Conservation (phyloP, 192 early-diverging fungal species). For the Hyaloraphidium curvatum region DNA sequence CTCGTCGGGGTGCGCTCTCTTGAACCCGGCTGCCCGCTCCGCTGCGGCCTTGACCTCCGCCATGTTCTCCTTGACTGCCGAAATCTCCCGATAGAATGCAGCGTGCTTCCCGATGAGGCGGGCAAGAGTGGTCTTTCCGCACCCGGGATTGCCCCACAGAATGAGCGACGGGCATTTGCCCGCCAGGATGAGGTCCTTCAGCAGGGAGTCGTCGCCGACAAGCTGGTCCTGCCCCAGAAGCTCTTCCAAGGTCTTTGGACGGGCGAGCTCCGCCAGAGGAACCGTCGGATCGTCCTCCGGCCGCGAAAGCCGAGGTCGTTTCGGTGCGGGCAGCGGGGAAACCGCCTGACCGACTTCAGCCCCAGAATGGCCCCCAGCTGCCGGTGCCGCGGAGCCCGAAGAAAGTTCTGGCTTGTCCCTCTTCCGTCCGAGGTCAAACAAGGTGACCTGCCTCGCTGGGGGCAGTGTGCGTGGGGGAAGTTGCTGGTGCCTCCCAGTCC, state of each 20-base stretch:
- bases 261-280: slow-evolving; percentile 39
- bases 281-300: slow-evolving; percentile 14
- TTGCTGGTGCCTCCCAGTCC: background rate
- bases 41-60: background rate
- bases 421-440: background rate
- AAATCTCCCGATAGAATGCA: slow-evolving; percentile 22
- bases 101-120: slow-evolving; percentile 29
- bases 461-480: background rate
- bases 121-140: slow-evolving; percentile 40
- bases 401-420: background rate
- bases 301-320: slow-evolving; percentile 10
- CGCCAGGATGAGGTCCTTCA: slow-evolving; percentile 41
- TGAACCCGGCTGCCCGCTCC: background rate
- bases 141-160: slow-evolving; percentile 47
- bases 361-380: background rate
- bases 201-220: slow-evolving; percentile 37
- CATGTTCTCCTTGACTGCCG: slow-evolving; percentile 17
- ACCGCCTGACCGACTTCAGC: background rate
- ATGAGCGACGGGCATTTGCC: slow-evolving; percentile 56
- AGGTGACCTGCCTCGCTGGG: background rate
- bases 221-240: slow-evolving; percentile 56
- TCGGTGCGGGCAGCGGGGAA: background rate
- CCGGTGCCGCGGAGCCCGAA: background rate
- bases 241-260: slow-evolving; percentile 35
- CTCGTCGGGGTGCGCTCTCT: background rate